Evolutionary conservation across 2,329 filamentous ascomycete genomes (phyloP).

Genomic region (Rhinocladiella similis): DNA sequence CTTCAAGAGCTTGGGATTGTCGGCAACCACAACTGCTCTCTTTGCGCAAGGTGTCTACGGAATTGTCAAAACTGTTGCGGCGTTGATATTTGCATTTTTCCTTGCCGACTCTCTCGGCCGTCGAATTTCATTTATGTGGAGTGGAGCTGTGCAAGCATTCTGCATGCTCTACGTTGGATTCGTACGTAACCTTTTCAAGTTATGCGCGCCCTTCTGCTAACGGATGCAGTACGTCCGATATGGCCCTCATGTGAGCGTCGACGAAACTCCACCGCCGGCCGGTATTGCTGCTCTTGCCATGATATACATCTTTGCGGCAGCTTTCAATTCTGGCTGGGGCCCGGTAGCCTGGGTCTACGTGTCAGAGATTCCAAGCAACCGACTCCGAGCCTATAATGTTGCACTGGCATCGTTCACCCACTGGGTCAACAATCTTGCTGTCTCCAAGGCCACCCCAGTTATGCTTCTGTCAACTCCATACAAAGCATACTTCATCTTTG

Average conservation of each 20-base stretch:
- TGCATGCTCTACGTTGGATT: slow-evolving; percentile 72
- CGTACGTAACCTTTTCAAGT: slow-evolving; percentile 12
- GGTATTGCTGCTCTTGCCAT: slow-evolving; percentile 70
- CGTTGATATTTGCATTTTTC: slow-evolving; percentile 50
- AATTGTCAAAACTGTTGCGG: slow-evolving; percentile 64
- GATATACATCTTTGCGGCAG: slow-evolving; percentile 71
- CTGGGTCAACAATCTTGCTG: slow-evolving; percentile 73
- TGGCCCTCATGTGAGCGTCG: slow-evolving; percentile 55
- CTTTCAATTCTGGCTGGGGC: slow-evolving; percentile 69
- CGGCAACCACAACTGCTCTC: slow-evolving; percentile 56
- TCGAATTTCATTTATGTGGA: slow-evolving; percentile 58
- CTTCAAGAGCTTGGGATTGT: slow-evolving; percentile 64
- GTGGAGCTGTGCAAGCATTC: slow-evolving; percentile 60
- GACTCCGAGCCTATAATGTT: slow-evolving; percentile 67
- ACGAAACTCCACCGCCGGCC: slow-evolving; percentile 57
- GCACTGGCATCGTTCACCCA: slow-evolving; percentile 67
- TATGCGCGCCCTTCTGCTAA: not conserved
- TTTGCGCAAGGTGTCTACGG: slow-evolving; percentile 74
- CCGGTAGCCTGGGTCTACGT: slow-evolving; percentile 73
- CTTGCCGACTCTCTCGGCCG: slow-evolving; percentile 69
- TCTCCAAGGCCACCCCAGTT: slow-evolving; percentile 50
- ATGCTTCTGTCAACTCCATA: slow-evolving; percentile 63
- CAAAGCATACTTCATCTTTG: slow-evolving; percentile 68
- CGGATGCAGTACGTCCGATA: slow-evolving; percentile 57
- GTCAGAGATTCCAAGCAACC: slow-evolving; percentile 67